These are phyloP conservation scores for Kurtzmaniella natalensis DNA, from an alignment of 1,139 yeast genomes.

Conservation along the genomic window DNA sequence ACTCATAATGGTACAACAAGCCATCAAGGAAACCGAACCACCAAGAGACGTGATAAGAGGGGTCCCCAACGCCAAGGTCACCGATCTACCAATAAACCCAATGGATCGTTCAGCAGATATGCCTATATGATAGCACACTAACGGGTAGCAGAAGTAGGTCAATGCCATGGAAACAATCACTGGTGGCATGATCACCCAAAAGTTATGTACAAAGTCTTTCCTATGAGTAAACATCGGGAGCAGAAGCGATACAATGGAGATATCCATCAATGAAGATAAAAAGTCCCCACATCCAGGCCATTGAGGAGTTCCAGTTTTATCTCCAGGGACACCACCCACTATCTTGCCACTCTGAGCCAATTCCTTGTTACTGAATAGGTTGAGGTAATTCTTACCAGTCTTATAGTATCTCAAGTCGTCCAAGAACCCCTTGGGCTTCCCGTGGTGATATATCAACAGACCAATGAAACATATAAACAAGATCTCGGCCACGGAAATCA, in stretches of 20 bases:
- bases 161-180: slow-evolving; percentile 52
- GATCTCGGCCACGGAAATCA: slow-evolving; percentile 59
- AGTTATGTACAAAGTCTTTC: slow-evolving; percentile 55
- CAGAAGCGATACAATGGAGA: slow-evolving; percentile 70
- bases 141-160: slow-evolving; percentile 67
- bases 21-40: slow-evolving; percentile 71
- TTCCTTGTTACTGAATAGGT: slow-evolving; percentile 44
- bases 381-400: slow-evolving; percentile 64
- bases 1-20: slow-evolving; percentile 73
- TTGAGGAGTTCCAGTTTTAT: slow-evolving; percentile 33
- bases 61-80: slow-evolving; percentile 76
- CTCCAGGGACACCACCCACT: slow-evolving; percentile 9
- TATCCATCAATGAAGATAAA: slow-evolving; percentile 65
- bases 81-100: slow-evolving; percentile 77
- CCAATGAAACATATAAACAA: slow-evolving; percentile 60
- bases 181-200: slow-evolving; percentile 56
- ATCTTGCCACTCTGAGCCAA: slow-evolving; percentile 25
- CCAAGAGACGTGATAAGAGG: slow-evolving; percentile 63
- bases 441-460: slow-evolving; percentile 46
- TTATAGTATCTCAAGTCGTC: slow-evolving; percentile 52
- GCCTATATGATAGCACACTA: slow-evolving; percentile 61
- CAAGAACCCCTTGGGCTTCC: slow-evolving; percentile 41
- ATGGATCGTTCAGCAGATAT: slow-evolving; percentile 56
- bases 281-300: slow-evolving; percentile 86
- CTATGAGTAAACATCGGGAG: slow-evolving; percentile 77